A percentile compares a stretch with the other conserved stretches of the same genome.
Conservation (phyloP, 805 yeast species). For the Saccharomyces eubayanus region DNA sequence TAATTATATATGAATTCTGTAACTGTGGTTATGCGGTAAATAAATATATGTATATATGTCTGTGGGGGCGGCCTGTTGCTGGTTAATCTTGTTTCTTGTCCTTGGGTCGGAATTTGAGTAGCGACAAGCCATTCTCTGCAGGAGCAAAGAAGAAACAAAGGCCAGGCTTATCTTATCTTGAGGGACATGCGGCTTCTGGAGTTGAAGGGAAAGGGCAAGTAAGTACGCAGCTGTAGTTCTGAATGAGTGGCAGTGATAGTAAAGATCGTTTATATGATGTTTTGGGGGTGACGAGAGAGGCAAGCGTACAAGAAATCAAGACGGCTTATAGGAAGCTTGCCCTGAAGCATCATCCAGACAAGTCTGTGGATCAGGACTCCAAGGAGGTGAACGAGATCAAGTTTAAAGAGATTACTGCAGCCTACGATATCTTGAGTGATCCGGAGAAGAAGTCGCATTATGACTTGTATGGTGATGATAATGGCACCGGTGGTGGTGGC, state of each 20-base stretch:
- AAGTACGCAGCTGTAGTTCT: background rate
- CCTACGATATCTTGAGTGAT: constrained; percentile 76
- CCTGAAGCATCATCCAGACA: constrained; percentile 80
- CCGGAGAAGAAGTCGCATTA: constrained; percentile 52
- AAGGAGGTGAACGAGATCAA: constrained; percentile 63
- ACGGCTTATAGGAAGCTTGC: constrained; percentile 83
- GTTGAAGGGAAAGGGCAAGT: background rate
- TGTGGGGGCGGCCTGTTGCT: background rate
- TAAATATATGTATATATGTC: background rate
- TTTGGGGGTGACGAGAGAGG: constrained; percentile 58
- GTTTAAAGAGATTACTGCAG: constrained; percentile 79
- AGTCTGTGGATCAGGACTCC: constrained; percentile 54
- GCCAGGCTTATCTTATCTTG: background rate
- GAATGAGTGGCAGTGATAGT: background rate
- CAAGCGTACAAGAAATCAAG: constrained; percentile 64
- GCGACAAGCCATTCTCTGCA: background rate
- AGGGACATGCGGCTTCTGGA: background rate
- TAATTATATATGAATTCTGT: background rate
- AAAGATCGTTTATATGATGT: constrained; percentile 42
- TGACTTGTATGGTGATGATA: constrained; percentile 44
- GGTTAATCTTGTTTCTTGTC: background rate
- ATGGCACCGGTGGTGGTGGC: background rate
- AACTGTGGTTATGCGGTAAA: background rate
- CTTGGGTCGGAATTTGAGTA: background rate
- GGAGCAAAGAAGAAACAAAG: background rate